Evolutionary conservation across 768 basidiomycete genomes (phyloP).

Genomic region (Leccinum rimulosum): DNA sequence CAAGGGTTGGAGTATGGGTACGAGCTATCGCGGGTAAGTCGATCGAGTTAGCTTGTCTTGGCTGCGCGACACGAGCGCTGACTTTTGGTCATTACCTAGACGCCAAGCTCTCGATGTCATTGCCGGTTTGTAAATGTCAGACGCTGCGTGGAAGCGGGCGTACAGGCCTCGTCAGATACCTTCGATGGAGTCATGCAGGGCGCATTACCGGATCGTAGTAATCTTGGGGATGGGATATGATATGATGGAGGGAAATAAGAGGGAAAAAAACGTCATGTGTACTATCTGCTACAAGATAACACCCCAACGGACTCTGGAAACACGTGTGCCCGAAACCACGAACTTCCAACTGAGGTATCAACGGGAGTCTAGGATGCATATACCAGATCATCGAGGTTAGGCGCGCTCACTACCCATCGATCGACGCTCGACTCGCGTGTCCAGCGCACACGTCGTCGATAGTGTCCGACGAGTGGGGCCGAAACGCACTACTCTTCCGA

Average conservation of each 20-base stretch:
- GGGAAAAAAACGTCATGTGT: not conserved
- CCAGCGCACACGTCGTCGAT: not conserved
- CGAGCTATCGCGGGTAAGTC: constrained; percentile 6
- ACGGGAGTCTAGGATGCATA: not conserved
- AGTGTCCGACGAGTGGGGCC: not conserved
- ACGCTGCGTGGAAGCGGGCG: constrained; percentile 5
- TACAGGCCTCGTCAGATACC: constrained; percentile 5
- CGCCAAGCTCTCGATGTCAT: constrained; percentile 1
- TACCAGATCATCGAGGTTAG: not conserved
- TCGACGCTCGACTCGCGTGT: not conserved
- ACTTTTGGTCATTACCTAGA: not conserved
- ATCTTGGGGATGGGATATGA: not conserved
- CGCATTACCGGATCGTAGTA: not conserved
- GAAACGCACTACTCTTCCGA: not conserved
- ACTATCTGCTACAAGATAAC: not conserved
- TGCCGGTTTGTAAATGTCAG: not conserved
- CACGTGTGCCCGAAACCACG: not conserved
- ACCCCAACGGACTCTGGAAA: not conserved
- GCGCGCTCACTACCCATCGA: not conserved
- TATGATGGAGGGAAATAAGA: not conserved
- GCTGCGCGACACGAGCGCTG: not conserved
- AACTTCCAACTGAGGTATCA: not conserved
- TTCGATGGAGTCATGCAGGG: not conserved
- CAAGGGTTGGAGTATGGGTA: not conserved
- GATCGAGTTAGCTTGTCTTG: not conserved